phyloP scores from a whole-genome alignment of 2,329 filamentous ascomycete genomes.

The Penicillium sp. region DNA sequence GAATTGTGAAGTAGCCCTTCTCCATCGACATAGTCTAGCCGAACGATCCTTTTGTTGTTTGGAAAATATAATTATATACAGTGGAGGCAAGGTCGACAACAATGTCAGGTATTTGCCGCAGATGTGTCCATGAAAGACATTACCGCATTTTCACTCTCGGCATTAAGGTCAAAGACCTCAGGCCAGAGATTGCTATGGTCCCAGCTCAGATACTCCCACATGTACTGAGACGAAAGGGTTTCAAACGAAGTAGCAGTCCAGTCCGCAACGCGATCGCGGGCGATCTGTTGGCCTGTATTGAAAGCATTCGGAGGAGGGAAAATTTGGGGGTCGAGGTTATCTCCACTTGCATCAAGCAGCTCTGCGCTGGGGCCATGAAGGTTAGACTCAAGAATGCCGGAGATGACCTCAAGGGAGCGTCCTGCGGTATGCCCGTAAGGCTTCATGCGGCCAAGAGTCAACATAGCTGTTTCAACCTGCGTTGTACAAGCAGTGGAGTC shows the following conservation, averaged over 20 bases:
- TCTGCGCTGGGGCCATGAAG: conserved; percentile 18
- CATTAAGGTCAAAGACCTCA: conserved; percentile 3
- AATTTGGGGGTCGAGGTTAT: not conserved
- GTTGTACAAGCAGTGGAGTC: conserved; percentile 7
- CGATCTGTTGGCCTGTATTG: not conserved
- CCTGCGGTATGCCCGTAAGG: conserved; percentile 13
- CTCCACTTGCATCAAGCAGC: not conserved
- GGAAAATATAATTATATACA: not conserved
- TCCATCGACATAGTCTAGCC: not conserved
- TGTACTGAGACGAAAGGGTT: conserved; percentile 8
- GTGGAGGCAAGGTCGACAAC: not conserved
- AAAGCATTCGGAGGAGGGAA: not conserved
- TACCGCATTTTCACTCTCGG: not conserved
- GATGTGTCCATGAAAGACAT: conserved; percentile 25
- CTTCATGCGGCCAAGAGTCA: conserved; percentile 9
- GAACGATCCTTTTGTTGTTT: not conserved
- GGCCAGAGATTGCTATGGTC: conserved; percentile 11
- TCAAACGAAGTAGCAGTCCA: conserved; percentile 8
- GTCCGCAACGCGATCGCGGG: conserved; percentile 3
- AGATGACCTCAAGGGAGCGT: conserved; percentile 12
- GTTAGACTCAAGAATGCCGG: conserved; percentile 7
- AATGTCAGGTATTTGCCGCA: conserved; percentile 19
- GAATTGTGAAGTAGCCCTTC: not conserved
- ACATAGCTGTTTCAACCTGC: conserved; percentile 14
- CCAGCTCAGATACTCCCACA: conserved; percentile 16